Evolutionary conservation across 129 eudicot species (phyloP), one percentile per base, ranked within the genome.

Genomic region (Ambrosia trifida): DNA sequence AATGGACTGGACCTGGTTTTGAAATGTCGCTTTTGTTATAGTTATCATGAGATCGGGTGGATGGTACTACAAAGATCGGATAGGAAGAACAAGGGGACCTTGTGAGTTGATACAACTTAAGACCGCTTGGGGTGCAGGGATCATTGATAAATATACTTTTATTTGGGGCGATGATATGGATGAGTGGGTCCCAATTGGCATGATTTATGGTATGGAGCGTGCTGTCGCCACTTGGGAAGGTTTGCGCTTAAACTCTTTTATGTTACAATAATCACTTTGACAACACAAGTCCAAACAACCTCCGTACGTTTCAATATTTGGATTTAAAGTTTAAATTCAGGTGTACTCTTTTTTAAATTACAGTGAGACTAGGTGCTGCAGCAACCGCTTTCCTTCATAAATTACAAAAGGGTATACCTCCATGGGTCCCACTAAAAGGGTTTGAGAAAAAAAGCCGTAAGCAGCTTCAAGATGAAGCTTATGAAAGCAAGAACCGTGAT

Each of bases 181-280:
- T 75, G 98, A 92, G 80, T 92, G 98, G 98, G 96, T 86, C 57
- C 98, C 98, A 51, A 89, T 92, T 52, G 85, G 96, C 67, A 87
- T 87, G 90, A 57, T 89, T 68, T 92, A 92, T 66, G 98, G 96
- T 41, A 76, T 92, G 85, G 95, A 92, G 61, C 88, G 85, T 20
- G 96, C 98, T 62, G 73, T 92, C 49, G 96, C 95, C 83, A 83
- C 92, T 32, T 92, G 98, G 98, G 98, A 92, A 70, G 95, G 98
- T 89, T 70, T 46, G 98, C 38, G 1, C 14, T 64, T 41, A 69
- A 63, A 19, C 33, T 18, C 38, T 19, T 36, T 53, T 7, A 30
- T 2, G 66, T 60, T 13, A 13, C 19, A 31, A 31, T 60, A n/a
- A 51, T 51, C 28, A 51, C 58, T 17, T n/a, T 51, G 31, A 56